Evolutionary conservation across 164 flowering plant genomes (phyloP), one percentile per base, ranked within the genome.

Genomic region (Nelumbo lutea): DNA sequence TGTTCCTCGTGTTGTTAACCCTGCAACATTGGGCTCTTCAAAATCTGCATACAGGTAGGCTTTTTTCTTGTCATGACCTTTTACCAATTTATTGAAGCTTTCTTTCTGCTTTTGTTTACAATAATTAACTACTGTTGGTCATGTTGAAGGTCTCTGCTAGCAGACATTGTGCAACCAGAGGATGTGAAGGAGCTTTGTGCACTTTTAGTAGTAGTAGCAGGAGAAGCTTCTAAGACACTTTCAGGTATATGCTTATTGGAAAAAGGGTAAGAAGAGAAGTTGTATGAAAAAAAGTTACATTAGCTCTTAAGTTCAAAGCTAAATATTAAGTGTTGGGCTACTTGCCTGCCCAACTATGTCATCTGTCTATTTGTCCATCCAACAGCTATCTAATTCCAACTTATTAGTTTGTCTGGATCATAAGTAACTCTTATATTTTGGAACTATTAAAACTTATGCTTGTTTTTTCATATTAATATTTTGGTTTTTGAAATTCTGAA

Each of bases 31-130:
- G 65, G 92, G 86, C 57, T 76, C 90, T 62, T 87, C 96, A 67
- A 94, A 91, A 75, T 79, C 82, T 77, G 81, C 90, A 40, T 94
- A 90, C 80, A 87, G 97, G 98, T 91, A 84, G 42, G n/a, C n/a
- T 13, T 62, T 40, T 43, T 64, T 38, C 44, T 39, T 68, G 27
- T 6, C 45, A 39, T 52, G 7, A 6, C 59, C 5, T 53, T 45
- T 67, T 40, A n/a, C 9, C 48, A 41, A 2, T 48, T 61, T 27
- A 45, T 65, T 13, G 13, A 39, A 39, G 61, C 56, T 42, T 70
- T 11, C 15, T n/a, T 51, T 68, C 52, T 57, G 14, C 62, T 41
- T 62, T 51, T 68, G 56, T 14, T 48, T 8, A 3, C 42, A 7
- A 58, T 1, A 61, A 71, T 77, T 83, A 48, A 83, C 68, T 70